Evolutionary conservation across 2,329 filamentous ascomycete genomes (phyloP).

Genomic region (Fusarium sp.): DNA sequence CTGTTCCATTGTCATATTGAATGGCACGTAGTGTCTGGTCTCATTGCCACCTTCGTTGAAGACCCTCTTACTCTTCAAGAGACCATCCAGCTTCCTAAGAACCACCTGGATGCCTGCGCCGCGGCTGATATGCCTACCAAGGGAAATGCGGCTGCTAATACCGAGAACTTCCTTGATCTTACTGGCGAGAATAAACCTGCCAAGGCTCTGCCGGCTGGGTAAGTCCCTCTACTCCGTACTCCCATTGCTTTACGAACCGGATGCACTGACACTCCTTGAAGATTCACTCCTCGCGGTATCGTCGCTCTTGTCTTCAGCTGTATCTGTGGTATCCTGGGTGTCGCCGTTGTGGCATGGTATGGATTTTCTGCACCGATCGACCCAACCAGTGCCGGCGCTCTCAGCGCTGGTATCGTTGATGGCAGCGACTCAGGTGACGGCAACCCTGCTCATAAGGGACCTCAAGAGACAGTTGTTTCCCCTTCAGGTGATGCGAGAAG

Average conservation of each 20-base stretch:
- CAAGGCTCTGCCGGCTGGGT: constrained; percentile 68
- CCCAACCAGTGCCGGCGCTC: constrained; percentile 18
- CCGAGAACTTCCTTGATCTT: constrained; percentile 68
- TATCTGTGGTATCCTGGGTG: constrained; percentile 72
- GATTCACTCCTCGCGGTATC: constrained; percentile 75
- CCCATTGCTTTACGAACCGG: neutral
- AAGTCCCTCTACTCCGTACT: constrained; percentile 2
- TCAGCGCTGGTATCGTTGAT: constrained; percentile 31
- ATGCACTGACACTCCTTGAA: constrained; percentile 27
- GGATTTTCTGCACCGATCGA: constrained; percentile 48
- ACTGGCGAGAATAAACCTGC: constrained; percentile 66
- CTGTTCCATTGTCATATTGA: constrained; percentile 84
- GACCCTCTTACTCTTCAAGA: constrained; percentile 70
- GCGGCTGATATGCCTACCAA: constrained; percentile 57
- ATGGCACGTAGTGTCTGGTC: constrained; percentile 75
- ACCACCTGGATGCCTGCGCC: constrained; percentile 66
- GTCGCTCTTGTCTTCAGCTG: constrained; percentile 80
- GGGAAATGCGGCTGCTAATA: constrained; percentile 82
- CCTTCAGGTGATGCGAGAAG: constrained; percentile 9
- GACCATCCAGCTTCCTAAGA: constrained; percentile 65
- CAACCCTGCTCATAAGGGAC: constrained; percentile 6
- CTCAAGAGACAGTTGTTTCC: constrained; percentile 18
- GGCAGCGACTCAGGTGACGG: constrained; percentile 19
- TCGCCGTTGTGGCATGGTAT: constrained; percentile 73
- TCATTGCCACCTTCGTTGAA: constrained; percentile 71